Evolutionary conservation across 2,329 filamentous ascomycete species (phyloP), one percentile per base, ranked within the genome.

Genomic region (Neoarthrinium moseri): DNA sequence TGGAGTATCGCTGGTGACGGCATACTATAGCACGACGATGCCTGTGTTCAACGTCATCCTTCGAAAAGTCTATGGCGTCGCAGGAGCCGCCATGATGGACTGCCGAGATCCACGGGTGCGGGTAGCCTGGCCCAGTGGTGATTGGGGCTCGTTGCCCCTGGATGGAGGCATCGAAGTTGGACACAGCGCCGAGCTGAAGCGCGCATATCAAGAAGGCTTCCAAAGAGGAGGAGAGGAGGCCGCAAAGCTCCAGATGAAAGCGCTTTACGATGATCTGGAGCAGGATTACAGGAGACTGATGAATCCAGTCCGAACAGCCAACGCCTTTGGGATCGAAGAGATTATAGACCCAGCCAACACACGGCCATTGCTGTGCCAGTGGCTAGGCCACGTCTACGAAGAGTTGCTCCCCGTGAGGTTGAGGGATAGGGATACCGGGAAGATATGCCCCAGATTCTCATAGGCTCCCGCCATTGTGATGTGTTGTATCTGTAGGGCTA

Each of bases 91-190:
- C 13, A 86, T 86, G 80, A 64, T 84, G 1, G 81, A 82, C 35
- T 79, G 74, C 43, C 72, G 83, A 13, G 78, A 84, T 45, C 81
- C 82, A 0, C 67, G 77, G 23, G 77, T 78, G 69, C 73, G 80
- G 36, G 73, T 85, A 11, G 80, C 80, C 5, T 86, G 83, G 82
- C 83, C 82, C 0, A 78, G 73, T 27, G 80, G 81, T 0, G 71
- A 81, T 52, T 85, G 80, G 79, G 81, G 81, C 0, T 80, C 74
- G 11, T 58, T 86, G 5, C 82, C 83, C 0, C 64, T 85, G 1
- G 80, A 83, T 44, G 83, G 81, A 2, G 82, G 82, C 0, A 84
- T 86, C 26, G 81, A 86, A 53, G 81, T 83, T 7, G 80, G 74
- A 0, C 82, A 86, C 62, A 71, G 77, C 2, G 75, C 77, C 46